Evolutionary conservation across 148 eudicot genomes (phyloP).

Genomic region (Cornus suecica): DNA sequence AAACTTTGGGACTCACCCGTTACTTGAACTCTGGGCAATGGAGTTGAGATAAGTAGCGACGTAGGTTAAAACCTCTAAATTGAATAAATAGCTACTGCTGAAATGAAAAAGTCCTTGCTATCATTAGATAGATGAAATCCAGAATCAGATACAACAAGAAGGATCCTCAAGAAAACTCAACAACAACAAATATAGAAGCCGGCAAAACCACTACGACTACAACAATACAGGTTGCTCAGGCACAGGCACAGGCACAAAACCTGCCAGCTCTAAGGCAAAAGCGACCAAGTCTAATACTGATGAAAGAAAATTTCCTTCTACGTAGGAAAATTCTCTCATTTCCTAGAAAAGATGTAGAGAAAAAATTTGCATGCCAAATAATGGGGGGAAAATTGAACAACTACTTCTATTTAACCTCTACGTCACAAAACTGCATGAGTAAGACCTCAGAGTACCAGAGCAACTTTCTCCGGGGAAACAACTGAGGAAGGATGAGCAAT

Average conservation of each 20-base stretch:
- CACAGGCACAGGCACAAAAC: conserved; percentile 10
- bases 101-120: neutral
- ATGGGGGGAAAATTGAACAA: conserved; percentile 8
- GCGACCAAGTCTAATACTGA: conserved; percentile 24
- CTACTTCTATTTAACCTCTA: conserved; percentile 34
- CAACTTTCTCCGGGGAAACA: conserved; percentile 74
- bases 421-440: conserved; percentile 39
- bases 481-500: conserved; percentile 56
- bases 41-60: neutral
- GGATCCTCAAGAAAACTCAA: conserved; percentile 8
- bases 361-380: conserved; percentile 12
- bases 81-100: neutral
- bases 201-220: conserved; percentile 22
- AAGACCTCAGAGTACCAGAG: conserved; percentile 60
- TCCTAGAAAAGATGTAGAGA: conserved; percentile 27
- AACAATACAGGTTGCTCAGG: conserved; percentile 20
- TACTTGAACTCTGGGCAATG: too few species aligned
- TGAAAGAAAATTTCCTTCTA: conserved; percentile 17
- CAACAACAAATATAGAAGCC: conserved; percentile 16
- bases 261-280: conserved; percentile 12
- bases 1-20: neutral
- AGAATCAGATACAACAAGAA: conserved; percentile 8
- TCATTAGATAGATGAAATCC: neutral
- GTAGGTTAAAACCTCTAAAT: neutral
- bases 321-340: conserved; percentile 23